phyloP scores from a whole-genome alignment of 768 basidiomycete genomes.

The Epithele typhae region DNA sequence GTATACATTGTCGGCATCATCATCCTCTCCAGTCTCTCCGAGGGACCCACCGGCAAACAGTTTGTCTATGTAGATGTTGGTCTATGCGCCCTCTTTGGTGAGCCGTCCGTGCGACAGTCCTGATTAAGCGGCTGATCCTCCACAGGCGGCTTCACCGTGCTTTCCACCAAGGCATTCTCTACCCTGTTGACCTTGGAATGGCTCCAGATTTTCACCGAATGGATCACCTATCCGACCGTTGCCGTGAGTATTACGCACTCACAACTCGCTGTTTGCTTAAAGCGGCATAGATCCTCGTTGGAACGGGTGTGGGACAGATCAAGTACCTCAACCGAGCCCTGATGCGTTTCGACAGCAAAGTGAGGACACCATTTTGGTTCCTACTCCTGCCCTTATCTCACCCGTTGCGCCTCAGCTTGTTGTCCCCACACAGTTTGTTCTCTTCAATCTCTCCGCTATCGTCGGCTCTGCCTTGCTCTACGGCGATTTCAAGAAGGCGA shows the following conservation, averaged over 20 bases:
- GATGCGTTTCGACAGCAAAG: slow-evolving; percentile 92
- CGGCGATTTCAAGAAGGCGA: slow-evolving; percentile 83
- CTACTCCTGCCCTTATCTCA: no score
- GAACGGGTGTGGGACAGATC: slow-evolving; percentile 81
- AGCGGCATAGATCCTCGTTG: slow-evolving; percentile 51
- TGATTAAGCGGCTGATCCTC: no score
- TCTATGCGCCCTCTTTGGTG: slow-evolving; percentile 81
- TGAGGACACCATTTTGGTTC: no score
- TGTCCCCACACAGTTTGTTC: slow-evolving; percentile 91
- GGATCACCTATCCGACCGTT: slow-evolving; percentile 82
- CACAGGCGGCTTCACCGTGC: slow-evolving; percentile 87
- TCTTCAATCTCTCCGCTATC: slow-evolving; percentile 92
- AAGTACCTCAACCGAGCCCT: slow-evolving; percentile 81
- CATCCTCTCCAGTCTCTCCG: slow-evolving; percentile 63
- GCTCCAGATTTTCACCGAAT: slow-evolving; percentile 68
- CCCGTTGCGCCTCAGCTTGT: slow-evolving; percentile 67
- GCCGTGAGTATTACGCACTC: slow-evolving; percentile 38
- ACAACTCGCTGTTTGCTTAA: no score
- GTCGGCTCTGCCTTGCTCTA: slow-evolving; percentile 91
- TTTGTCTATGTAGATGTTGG: slow-evolving; percentile 86
- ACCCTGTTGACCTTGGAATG: slow-evolving; percentile 78
- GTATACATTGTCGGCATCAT: slow-evolving; percentile 55
- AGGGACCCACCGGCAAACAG: slow-evolving; percentile 53
- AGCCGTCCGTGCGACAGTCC: no score
- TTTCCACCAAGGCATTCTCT: slow-evolving; percentile 90